Evolutionary conservation across 176 grass and related monocot species (phyloP).

Genomic region (Poa pratensis): DNA sequence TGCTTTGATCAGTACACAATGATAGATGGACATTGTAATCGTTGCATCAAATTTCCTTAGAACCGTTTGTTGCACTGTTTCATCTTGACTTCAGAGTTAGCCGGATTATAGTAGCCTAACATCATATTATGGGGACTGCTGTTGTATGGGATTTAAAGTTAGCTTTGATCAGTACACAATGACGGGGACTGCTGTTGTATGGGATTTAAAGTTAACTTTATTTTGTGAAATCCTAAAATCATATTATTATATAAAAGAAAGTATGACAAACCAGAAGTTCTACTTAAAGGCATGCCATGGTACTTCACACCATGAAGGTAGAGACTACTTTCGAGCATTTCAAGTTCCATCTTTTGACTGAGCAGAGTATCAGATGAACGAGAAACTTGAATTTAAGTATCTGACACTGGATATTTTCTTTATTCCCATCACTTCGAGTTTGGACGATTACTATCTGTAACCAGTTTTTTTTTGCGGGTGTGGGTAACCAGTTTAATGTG

Average conservation of each 20-base stretch:
- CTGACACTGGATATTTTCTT: neutral
- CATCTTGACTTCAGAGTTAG: neutral
- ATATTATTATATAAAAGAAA: neutral
- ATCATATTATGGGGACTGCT: too few species aligned
- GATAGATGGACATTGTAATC: slow-evolving; percentile 1
- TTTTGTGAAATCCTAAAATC: neutral
- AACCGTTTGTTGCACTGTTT: slow-evolving; percentile 7
- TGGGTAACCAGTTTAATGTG: slow-evolving; percentile 3
- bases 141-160: too few species aligned
- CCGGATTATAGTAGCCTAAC: neutral
- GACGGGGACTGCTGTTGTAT: neutral
- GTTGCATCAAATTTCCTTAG: neutral
- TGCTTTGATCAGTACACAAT: neutral
- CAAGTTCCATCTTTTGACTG: neutral
- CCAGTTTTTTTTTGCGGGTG: neutral
- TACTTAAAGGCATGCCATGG: neutral
- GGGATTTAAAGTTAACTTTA: neutral
- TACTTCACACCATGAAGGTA: slow-evolving; percentile 8
- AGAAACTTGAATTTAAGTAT: slow-evolving; percentile 1
- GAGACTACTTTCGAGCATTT: neutral
- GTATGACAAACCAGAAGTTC: neutral
- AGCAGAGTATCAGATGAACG: slow-evolving; percentile 8
- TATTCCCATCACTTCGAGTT: neutral
- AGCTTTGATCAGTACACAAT: too few species aligned
- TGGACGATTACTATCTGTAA: slow-evolving; percentile 14